Evolutionary conservation across 208 protist species (phyloP), one percentile per base, ranked within the genome.

Genomic region (Tritrichomonas musculus): DNA sequence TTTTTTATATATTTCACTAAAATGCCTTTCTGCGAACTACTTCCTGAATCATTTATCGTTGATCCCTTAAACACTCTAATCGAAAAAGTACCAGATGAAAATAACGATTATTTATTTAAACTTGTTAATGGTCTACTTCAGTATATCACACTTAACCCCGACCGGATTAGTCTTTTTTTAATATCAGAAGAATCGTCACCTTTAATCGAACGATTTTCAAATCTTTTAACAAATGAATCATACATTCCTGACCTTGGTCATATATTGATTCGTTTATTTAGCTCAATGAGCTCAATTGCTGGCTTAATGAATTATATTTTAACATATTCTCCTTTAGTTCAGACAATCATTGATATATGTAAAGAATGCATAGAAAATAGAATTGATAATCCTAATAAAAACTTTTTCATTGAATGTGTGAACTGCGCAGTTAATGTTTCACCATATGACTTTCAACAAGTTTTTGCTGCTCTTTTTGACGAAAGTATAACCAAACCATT

Each of bases 281-380:
- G 33, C 50, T 44, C 33, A 50, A 22, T 39, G 13, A 82, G 49
- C 8, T n/a, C 33, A n/a, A 50, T 50, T 9, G 39, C 73, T 0
- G 49, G 49, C 50, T 30, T 82, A 22, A 33, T 82, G 9, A 82
- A 30, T 47, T 82, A 50, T 27, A 82, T 82, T 50, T 30, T 39
- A 20, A 82, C 73, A 50, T 82, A 82, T 82, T 82, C 73, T 50
- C 73, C 73, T n/a, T 50, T 82, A 53, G 41, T 82, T 82, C 1
- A 0, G 9, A 82, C 73, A n/a, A 50, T 30, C 39, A 39, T 82
- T 82, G 73, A 82, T 47, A 47, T 82, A 33, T 47, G 33, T 39
- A 82, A 39, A 82, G 73, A 82, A 8, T 82, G 73, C 17, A 47
- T 82, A 30, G 73, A 82, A 25, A 47, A 30, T 2, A 82, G 49